A percentile compares a stretch with the other conserved stretches of the same genome.
phyloP scores from a whole-genome alignment of 1,284 basidiomycete species.

The Leccinum angustisporum region DNA sequence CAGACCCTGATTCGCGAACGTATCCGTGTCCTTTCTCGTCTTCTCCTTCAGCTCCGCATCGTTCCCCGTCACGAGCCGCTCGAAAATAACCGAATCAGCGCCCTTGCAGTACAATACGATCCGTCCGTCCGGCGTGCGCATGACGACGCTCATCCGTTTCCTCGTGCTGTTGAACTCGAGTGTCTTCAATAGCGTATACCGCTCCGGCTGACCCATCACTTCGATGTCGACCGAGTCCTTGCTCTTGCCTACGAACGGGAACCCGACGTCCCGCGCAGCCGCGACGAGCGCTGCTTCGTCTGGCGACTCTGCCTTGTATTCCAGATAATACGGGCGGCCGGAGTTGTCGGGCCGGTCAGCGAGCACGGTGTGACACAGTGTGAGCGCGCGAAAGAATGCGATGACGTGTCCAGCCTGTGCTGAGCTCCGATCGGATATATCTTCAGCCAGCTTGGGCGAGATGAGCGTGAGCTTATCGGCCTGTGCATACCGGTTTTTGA shows the following conservation, averaged over 20 bases:
- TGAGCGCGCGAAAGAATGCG: constrained; percentile 89
- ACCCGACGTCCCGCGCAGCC: constrained; percentile 90
- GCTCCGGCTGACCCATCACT: constrained; percentile 86
- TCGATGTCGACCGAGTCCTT: constrained; percentile 85
- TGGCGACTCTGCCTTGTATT: constrained; percentile 95
- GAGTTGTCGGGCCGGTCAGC: constrained; percentile 71
- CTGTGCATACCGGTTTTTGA: constrained; percentile 90
- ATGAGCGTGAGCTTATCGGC: constrained; percentile 85
- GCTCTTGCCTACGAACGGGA: constrained; percentile 82
- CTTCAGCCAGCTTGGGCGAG: constrained; percentile 79
- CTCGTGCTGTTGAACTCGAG: constrained; percentile 93
- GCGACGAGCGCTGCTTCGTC: constrained; percentile 94
- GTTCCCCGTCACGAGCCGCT: constrained; percentile 75
- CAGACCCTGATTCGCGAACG: constrained; percentile 90
- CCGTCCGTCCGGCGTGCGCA: constrained; percentile 79
- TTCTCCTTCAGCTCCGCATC: constrained; percentile 73
- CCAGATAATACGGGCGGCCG: constrained; percentile 64
- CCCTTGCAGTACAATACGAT: constrained; percentile 92
- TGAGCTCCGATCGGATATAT: constrained; percentile 62
- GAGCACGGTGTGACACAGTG: constrained; percentile 90
- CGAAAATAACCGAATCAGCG: constrained; percentile 95
- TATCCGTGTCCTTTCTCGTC: constrained; percentile 87
- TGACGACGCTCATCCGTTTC: constrained; percentile 92
- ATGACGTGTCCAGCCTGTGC: constrained; percentile 70
- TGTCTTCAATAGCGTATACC: constrained; percentile 76